Conservation (phyloP, 2,329 filamentous ascomycete species). For the Scleromitrula shiraiana region DNA sequence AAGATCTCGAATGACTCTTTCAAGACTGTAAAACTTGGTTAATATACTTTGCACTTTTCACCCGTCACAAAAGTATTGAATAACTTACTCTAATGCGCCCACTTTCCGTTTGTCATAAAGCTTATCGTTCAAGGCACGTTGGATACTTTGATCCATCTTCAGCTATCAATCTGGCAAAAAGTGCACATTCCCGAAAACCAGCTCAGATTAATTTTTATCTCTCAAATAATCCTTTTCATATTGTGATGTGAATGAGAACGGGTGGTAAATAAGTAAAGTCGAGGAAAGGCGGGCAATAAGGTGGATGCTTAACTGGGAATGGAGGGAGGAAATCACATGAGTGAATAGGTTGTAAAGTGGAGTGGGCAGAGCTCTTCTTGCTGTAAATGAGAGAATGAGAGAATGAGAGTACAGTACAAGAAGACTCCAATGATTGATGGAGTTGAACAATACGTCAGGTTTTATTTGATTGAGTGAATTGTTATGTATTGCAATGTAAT, state of each 20-base stretch:
- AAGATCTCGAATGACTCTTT: slow-evolving; percentile 81
- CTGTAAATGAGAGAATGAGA: too few relatives aligned
- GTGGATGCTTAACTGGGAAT: too few relatives aligned
- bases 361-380: too few relatives aligned
- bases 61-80: background rate
- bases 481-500: too few relatives aligned
- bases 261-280: too few relatives aligned
- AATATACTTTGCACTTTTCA: background rate
- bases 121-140: slow-evolving; percentile 92
- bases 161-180: background rate
- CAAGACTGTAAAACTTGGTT: slow-evolving; percentile 52
- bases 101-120: slow-evolving; percentile 97
- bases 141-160: slow-evolving; percentile 79
- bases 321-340: too few relatives aligned
- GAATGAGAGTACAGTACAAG: too few relatives aligned
- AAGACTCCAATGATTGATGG: too few relatives aligned
- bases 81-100: slow-evolving; percentile 81
- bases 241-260: background rate
- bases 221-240: slow-evolving; percentile 6
- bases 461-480: too few relatives aligned
- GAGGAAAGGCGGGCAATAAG: too few relatives aligned
- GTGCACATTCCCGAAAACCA: background rate
- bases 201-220: background rate
- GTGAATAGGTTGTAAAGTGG: too few relatives aligned
- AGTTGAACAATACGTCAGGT: too few relatives aligned